Conservation (phyloP, 805 yeast genomes). For the Lipomyces spencermartinsiae region DNA sequence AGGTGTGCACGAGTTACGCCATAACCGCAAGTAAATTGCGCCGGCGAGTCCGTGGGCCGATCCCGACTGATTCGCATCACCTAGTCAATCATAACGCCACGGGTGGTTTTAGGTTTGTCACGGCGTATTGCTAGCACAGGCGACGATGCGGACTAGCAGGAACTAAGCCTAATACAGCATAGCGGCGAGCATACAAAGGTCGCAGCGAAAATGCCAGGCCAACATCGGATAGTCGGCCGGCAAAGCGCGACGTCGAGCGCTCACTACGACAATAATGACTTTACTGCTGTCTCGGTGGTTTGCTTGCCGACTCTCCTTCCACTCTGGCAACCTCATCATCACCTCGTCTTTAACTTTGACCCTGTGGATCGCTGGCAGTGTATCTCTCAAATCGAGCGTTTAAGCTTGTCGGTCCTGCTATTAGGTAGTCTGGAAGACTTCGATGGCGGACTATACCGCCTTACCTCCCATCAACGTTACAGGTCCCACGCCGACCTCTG, state of each 20-base stretch:
- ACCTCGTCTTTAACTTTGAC: neutral
- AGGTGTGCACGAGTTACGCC: neutral
- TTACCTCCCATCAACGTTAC: slow-evolving; percentile 3
- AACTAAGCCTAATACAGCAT: neutral
- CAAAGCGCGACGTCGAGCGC: neutral
- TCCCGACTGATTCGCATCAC: neutral
- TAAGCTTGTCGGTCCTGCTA: neutral
- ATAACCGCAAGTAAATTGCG: neutral
- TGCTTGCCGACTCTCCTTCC: no score
- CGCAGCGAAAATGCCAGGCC: neutral
- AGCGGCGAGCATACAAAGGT: neutral
- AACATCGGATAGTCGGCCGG: neutral
- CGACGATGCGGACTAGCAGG: neutral
- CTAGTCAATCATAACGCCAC: neutral
- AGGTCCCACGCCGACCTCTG: neutral
- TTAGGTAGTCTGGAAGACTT: neutral
- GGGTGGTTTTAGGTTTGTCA: neutral
- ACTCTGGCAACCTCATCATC: neutral
- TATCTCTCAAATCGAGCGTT: neutral
- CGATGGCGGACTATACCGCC: neutral
- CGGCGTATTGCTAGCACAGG: no score
- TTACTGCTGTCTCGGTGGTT: no score
- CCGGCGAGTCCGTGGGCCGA: neutral
- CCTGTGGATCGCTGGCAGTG: neutral
- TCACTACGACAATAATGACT: no score